Conservation (phyloP, 805 yeast genomes). For the Saccharomycopsis lassenensis region DNA sequence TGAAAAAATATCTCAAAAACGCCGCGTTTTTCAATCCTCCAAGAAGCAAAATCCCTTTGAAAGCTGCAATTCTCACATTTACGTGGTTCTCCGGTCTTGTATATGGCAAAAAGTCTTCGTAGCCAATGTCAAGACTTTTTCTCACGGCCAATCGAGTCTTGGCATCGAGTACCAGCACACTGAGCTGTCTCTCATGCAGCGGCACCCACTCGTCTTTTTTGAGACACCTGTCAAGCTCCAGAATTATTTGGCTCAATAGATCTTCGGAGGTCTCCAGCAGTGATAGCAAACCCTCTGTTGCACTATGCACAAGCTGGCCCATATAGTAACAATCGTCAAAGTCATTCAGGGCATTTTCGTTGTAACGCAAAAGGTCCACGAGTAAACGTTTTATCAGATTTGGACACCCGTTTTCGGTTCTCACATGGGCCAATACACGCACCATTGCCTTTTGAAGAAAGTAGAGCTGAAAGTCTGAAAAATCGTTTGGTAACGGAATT, state of each 20-base stretch:
- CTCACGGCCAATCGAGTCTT: constrained; percentile 47
- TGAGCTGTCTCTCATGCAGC: constrained; percentile 46
- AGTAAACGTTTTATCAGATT: constrained; percentile 48
- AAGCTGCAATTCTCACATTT: constrained; percentile 56
- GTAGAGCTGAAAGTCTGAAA: constrained; percentile 56
- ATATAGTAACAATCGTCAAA: constrained; percentile 67
- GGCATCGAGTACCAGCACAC: constrained; percentile 45
- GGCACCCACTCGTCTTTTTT: constrained; percentile 84
- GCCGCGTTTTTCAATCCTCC: constrained; percentile 68
- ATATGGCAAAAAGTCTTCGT: constrained; percentile 44
- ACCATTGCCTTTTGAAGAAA: constrained; percentile 65
- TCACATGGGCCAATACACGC: constrained; percentile 44
- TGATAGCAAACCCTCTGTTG: too few species aligned
- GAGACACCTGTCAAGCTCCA: constrained; percentile 63
- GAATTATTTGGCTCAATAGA: constrained; percentile 38
- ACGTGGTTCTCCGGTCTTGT: constrained; percentile 36
- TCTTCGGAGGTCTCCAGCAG: too few species aligned
- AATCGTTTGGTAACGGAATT: constrained; percentile 75
- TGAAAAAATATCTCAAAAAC: constrained; percentile 52
- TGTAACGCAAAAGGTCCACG: constrained; percentile 63
- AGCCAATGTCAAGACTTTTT: constrained; percentile 41
- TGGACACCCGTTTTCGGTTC: constrained; percentile 57
- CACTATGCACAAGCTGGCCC: constrained; percentile 25
- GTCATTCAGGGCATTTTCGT: constrained; percentile 72
- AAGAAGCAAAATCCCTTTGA: constrained; percentile 53